phyloP scores from a whole-genome alignment of 2,329 filamentous ascomycete species.

The Atkinsonella hypoxylon region DNA sequence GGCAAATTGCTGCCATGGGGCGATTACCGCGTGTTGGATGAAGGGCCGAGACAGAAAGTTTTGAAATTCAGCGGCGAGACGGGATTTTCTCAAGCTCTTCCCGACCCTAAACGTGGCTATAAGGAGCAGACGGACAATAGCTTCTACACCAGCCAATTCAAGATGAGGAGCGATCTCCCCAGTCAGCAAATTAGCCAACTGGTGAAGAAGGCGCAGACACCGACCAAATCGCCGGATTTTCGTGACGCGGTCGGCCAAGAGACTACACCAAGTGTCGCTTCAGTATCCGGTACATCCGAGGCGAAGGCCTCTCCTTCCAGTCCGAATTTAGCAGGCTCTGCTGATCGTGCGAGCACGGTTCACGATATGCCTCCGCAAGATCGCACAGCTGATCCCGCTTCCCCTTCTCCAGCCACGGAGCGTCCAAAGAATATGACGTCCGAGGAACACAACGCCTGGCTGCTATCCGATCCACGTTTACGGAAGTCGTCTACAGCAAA shows the following conservation, averaged over 20 bases:
- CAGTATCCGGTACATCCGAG: neutral
- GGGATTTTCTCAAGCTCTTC: conserved; percentile 54
- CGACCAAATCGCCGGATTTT: conserved; percentile 3
- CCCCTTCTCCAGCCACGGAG: conserved; percentile 4
- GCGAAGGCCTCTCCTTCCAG: neutral
- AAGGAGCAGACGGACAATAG: conserved; percentile 69
- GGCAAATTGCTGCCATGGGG: conserved; percentile 79
- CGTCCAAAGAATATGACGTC: conserved; percentile 60
- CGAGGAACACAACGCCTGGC: conserved; percentile 80
- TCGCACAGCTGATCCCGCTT: neutral
- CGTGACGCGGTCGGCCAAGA: neutral
- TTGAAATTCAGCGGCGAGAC: conserved; percentile 50
- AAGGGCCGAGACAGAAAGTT: conserved; percentile 71
- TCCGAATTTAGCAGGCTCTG: neutral
- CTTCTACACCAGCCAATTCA: conserved; percentile 70
- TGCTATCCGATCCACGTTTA: conserved; percentile 74
- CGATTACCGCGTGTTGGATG: conserved; percentile 71
- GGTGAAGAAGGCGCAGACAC: conserved; percentile 17
- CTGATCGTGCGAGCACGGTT: neutral
- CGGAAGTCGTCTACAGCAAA: conserved; percentile 86
- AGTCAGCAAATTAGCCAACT: conserved; percentile 18
- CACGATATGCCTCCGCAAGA: neutral
- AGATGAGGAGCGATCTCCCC: conserved; percentile 19
- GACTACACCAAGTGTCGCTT: neutral
- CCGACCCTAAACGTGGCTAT: conserved; percentile 50